Percentiles rank a stretch among this genome's conserved stretches.
Conservation (phyloP, 1,284 basidiomycete species). For the Trichosporon asahii region DNA sequence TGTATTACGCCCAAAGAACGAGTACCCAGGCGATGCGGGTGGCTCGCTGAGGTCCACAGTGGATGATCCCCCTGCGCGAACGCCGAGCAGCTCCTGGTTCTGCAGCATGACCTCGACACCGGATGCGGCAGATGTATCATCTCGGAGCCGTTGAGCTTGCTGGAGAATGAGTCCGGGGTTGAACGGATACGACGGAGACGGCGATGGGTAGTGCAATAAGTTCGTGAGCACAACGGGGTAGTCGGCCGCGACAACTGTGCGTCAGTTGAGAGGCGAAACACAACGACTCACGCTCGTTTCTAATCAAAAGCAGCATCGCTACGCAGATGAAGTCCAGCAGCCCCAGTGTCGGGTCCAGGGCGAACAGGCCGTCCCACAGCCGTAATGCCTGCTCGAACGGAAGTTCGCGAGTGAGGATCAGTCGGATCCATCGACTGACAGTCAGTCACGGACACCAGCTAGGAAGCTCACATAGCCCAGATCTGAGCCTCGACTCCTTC, state of each 20-base stretch:
- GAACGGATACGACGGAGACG: constrained; percentile 49
- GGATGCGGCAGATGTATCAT: constrained; percentile 66
- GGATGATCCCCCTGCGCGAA: constrained; percentile 52
- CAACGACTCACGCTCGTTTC: constrained; percentile 67
- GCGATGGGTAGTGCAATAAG: constrained; percentile 73
- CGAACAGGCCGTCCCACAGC: constrained; percentile 88
- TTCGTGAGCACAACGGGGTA: constrained; percentile 77
- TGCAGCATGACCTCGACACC: constrained; percentile 73
- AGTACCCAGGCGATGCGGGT: background rate
- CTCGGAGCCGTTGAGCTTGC: constrained; percentile 74
- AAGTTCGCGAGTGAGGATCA: constrained; percentile 87
- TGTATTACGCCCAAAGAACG: constrained; percentile 12
- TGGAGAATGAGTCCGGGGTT: constrained; percentile 64
- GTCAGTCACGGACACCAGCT: background rate
- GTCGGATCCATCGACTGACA: constrained; percentile 77
- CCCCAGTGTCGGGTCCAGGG: constrained; percentile 66
- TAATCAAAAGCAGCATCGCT: constrained; percentile 85
- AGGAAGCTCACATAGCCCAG: constrained; percentile 73
- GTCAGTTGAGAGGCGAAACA: background rate
- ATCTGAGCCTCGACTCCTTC: constrained; percentile 87
- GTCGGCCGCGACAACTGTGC: constrained; percentile 73
- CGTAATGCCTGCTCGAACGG: constrained; percentile 64
- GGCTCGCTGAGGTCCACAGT: background rate
- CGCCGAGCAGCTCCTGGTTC: constrained; percentile 70
- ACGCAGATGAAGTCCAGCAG: constrained; percentile 80